Evolutionary conservation across 176 grass and related monocot species (phyloP), one percentile per base, ranked within the genome.

Genomic region (Typha latifolia): DNA sequence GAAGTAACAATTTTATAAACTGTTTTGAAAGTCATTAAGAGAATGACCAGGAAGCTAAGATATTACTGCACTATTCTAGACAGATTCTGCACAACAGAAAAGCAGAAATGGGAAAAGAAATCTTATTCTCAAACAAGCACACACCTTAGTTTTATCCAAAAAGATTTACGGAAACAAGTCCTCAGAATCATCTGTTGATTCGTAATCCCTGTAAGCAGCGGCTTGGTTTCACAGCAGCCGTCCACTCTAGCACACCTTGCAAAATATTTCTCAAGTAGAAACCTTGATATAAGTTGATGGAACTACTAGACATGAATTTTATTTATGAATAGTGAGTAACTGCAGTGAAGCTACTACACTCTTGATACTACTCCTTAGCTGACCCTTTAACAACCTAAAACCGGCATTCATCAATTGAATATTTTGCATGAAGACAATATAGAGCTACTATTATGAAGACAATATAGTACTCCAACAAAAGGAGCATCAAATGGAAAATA

Each of bases 141-240:
- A 57, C 52, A 57, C 5, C 8, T 57, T 20, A 57, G 10, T 21
- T 20, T 20, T 18, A 10, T 57, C 19, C 10, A 57, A 18, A 18
- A 57, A 5, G 15, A 6, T 8, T 57, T 2, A 53, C 5, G 52
- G 19, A 57, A 21, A n/a, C 14, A 19, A 18, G 16, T 26, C 63
- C 63, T 47, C 63, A 65, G 32, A 65, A 65, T 23, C 16, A 65
- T 65, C 63, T 19, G 63, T 20, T 65, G 32, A 43, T 65, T n/a
- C n/a, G n/a, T n/a, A n/a, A n/a, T 65, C 63, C 16, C 63, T 47
- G 63, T 14, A 19, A 65, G 63, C 63, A 65, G 32, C 14, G 63
- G 3, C 63, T 65, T 65, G 63, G 32, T 65, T 65, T 6, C 31
- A 65, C 63, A 65, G 15, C 63, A 65, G 3, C 4, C 63, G 47